Base-by-base conservation (phyloP, 2,329 filamentous ascomycete genomes). In the Sporothrix curviconia region DNA sequence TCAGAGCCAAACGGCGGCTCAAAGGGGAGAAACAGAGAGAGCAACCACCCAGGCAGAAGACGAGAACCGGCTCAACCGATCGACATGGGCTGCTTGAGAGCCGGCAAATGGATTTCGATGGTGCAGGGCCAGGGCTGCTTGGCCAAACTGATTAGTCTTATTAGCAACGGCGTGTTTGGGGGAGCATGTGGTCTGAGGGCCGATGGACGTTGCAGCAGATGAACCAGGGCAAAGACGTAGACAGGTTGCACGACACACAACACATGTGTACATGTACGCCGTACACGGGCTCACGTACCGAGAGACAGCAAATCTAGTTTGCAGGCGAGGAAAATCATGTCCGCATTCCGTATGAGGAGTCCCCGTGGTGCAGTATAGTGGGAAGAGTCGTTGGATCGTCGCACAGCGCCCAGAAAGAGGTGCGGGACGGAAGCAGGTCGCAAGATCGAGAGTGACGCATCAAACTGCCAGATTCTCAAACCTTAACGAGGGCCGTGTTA, bases 361-460 rank as follows among this genome's bases (percentile, higher is more conserved):
- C n/a, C 14, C 14, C n/a, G n/a, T n/a, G n/a, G n/a, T n/a, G n/a
- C n/a, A n/a, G n/a, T n/a, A n/a, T n/a, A n/a, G 34, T 39, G 34
- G 1, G 15, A 51, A 9, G 49, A 40, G 32, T 25, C 14, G 49
- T 22, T 34, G 37, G 49, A 17, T 22, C 47, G 49, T 51, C 28
- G 49, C 8, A 51, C 11, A 5, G 11, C 6, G 6, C 6, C 49
- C 8, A 40, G 14, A 25, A n/a, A n/a, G n/a, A n/a, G n/a, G 34
- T 51, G n/a, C n/a, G 34, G 49, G 39, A 40, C 49, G 24, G 43
- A 17, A 17, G 36, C 34, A 22, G 44, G 47, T 19, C n/a, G 40
- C 22, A 42, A 47, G 53, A 55, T 25, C 37, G n/a, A n/a, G n/a
- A n/a, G 43, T 15, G 53, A 55, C 34, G 53, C 53, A 55, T 55